Conservation (phyloP, 2,329 filamentous ascomycete species). For the Pseudogymnoascus sp. region DNA sequence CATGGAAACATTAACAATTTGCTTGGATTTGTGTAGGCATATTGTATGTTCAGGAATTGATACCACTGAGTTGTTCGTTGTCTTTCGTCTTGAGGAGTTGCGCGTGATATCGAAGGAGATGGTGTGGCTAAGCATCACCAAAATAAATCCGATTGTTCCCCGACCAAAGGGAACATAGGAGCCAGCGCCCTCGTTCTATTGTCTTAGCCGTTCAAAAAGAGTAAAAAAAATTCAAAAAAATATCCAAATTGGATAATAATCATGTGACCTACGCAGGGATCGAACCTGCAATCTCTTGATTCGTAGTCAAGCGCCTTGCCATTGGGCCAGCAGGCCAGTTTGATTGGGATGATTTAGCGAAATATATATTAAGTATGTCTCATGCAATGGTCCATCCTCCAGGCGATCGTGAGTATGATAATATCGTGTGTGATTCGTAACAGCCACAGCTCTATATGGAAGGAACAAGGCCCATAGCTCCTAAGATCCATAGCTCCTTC, state of each 20-base stretch:
- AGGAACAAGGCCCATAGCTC: neutral
- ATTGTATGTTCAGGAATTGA: slow-evolving; percentile 6
- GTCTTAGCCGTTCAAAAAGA: too few relatives aligned
- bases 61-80: neutral
- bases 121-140: neutral
- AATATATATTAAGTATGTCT: neutral
- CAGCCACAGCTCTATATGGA: neutral
- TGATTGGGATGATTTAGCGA: neutral
- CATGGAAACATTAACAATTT: slow-evolving; percentile 1
- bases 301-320: slow-evolving; percentile 46
- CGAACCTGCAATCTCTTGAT: slow-evolving; percentile 46
- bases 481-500: neutral
- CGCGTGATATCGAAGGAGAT: neutral
- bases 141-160: neutral
- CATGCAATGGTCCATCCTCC: too few relatives aligned
- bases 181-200: neutral
- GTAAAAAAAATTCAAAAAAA: neutral
- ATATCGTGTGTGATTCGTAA: neutral
- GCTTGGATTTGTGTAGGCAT: slow-evolving; percentile 6
- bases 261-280: slow-evolving; percentile 30
- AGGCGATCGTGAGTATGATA: too few relatives aligned
- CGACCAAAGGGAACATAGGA: neutral
- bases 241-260: neutral
- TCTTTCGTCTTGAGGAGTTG: neutral
- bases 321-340: slow-evolving; percentile 35